Percentiles rank a stretch among this genome's conserved stretches.
These are phyloP conservation scores for Sporothrix variecibatus DNA, from an alignment of 2,329 filamentous ascomycete species.

Conservation along the genomic window DNA sequence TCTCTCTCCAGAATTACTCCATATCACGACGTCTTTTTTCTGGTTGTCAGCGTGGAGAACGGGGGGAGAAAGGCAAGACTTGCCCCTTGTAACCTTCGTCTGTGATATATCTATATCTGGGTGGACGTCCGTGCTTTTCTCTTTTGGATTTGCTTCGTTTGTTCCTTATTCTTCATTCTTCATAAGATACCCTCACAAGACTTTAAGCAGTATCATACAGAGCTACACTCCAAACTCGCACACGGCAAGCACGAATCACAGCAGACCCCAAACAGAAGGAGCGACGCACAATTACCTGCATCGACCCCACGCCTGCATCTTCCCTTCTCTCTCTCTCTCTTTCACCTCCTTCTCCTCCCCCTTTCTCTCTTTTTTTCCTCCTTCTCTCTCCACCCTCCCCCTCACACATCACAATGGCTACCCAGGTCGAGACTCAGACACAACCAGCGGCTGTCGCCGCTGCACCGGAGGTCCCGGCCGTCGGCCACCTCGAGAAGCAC, in stretches of 20 bases:
- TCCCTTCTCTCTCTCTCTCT: background rate
- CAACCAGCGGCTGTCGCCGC: background rate
- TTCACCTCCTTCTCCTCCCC: background rate
- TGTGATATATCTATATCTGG: background rate
- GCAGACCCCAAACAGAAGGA: background rate
- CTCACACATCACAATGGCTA: slow-evolving; percentile 6
- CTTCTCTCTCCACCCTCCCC: background rate
- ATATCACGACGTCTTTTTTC: background rate
- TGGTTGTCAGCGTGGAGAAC: background rate
- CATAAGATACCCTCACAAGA: background rate
- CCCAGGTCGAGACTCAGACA: background rate
- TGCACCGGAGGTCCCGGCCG: background rate
- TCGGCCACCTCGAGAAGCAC: slow-evolving; percentile 45
- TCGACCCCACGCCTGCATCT: background rate
- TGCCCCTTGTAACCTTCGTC: background rate
- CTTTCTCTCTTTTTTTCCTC: background rate
- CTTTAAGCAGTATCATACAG: background rate
- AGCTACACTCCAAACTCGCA: background rate
- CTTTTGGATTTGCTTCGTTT: background rate
- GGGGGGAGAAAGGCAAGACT: background rate
- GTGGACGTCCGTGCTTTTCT: background rate
- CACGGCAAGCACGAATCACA: background rate
- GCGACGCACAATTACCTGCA: background rate
- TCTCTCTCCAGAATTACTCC: background rate
- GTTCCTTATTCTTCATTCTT: background rate